A percentile compares a stretch with the other conserved stretches of the same genome.
Evolutionary conservation across 345 rosid genomes (phyloP).

Genomic region (Reutealis trisperma): DNA sequence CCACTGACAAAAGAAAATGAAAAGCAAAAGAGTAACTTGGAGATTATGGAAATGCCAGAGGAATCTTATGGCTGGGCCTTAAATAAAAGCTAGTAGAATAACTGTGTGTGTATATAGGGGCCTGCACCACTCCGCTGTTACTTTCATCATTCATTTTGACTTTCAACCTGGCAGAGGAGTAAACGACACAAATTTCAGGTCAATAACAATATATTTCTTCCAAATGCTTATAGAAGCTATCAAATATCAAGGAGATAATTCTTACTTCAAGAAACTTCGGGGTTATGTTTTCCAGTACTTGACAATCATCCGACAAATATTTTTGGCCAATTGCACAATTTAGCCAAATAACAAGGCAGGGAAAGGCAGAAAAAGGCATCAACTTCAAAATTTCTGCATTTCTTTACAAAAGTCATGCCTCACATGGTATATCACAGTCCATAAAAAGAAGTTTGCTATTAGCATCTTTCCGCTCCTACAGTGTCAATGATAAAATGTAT

Average conservation of each 20-base stretch:
- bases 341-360: not conserved
- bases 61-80: conserved; percentile 6
- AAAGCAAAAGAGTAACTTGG: conserved; percentile 4
- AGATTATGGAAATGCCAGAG: not conserved
- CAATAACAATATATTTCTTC: not conserved
- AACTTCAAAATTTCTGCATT: not conserved
- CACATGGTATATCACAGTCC: not conserved
- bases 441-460: not conserved
- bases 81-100: not conserved
- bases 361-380: not conserved
- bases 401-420: conserved; percentile 6
- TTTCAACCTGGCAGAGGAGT: not conserved
- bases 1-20: not conserved
- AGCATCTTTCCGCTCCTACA: conserved; percentile 1
- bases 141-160: not conserved
- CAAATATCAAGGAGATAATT: not conserved
- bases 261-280: not conserved
- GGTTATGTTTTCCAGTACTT: not conserved
- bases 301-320: not conserved
- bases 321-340: not conserved
- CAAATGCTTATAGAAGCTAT: not conserved
- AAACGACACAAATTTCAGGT: not conserved
- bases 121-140: not conserved
- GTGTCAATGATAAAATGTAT: not conserved
- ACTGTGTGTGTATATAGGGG: not conserved